Base-by-base conservation (phyloP, 352 stramenopile genomes). In the Pythium myriotylum region DNA sequence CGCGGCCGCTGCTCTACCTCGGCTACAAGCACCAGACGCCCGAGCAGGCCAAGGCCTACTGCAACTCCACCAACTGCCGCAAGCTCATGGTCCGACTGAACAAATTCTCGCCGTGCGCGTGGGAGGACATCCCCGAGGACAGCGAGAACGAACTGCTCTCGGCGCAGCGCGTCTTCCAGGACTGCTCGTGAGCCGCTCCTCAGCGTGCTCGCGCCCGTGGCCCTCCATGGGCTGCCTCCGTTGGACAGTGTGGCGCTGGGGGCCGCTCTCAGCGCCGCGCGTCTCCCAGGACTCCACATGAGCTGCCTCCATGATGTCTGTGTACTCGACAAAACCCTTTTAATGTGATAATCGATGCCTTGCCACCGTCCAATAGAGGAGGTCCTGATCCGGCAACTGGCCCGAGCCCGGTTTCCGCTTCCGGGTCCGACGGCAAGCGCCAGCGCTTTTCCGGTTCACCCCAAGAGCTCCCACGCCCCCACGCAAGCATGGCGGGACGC, bases 401-500 rank as follows among this genome's bases (percentile, higher is more conserved):
- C 20, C 5, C 8, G 1, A 6, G 1, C 0, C 14, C 0, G 2
- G 52, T 67, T 67, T 43, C 59, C 0, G 4, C 26, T 54, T 62
- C 17, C 1, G 26, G 54, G 40, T 26, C 24, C 32, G 27, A 27
- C 37, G 46, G 45, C 46, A 58, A 50, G 46, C 53, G 53, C 61
- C 45, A 49, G 53, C 39, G 40, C 41, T 39, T 59, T 55, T 41
- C 22, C 4, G 26, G 3, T 22, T 14, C 24, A 24, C 39, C 33
- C 37, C 33, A 54, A 59, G 40, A 55, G 45, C 60, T 52, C 40
- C 47, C 26, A 20, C 32, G 10, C 39, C 24, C 37, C 51, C 24
- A 39, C 20, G n/a, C 17, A 51, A 76, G 24, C 12, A 91, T 92
- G 82, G 82, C 80, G n/a, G 87, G 85, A 20, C 80, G 87, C 41